These are phyloP conservation scores for Aphanomyces stellatus DNA, from an alignment of 352 stramenopile genomes.

Conservation along the genomic window DNA sequence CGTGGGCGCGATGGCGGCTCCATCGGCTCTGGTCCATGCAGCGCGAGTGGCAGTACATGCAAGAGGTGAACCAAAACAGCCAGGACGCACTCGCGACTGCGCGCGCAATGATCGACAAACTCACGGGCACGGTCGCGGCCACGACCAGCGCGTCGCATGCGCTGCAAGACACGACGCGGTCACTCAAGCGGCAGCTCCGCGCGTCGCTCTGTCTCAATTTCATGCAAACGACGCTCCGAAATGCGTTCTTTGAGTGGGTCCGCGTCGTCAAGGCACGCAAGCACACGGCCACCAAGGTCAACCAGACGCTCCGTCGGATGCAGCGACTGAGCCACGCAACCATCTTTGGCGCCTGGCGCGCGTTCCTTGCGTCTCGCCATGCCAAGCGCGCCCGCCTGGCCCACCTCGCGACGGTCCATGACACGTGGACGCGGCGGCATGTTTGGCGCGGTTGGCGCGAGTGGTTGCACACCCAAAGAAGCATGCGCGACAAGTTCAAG, in stretches of 20 bases:
- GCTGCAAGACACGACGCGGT: not conserved
- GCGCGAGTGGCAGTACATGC: not conserved
- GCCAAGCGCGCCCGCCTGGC: not conserved
- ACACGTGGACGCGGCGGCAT: not conserved
- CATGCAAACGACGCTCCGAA: not conserved
- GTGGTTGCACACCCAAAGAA: not conserved
- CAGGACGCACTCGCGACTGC: not conserved
- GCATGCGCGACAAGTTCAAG: not conserved
- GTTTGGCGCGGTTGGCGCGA: not conserved
- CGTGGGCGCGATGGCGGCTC: slow-evolving; percentile 1
- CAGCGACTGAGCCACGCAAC: not conserved
- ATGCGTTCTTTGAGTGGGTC: slow-evolving; percentile 1
- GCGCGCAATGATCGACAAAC: not conserved
- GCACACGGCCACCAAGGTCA: not conserved
- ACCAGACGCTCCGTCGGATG: not conserved
- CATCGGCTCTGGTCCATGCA: not conserved
- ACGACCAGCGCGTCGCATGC: not conserved
- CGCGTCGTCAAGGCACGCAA: not conserved
- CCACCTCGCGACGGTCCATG: not conserved
- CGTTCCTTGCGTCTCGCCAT: not conserved
- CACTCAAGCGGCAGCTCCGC: slow-evolving; percentile 2
- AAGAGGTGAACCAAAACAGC: not conserved
- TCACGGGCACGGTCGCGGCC: not conserved
- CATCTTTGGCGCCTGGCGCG: not conserved
- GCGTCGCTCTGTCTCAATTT: not conserved